Conservation (phyloP, 129 eudicot genomes). For the Flaveria sonorensis region DNA sequence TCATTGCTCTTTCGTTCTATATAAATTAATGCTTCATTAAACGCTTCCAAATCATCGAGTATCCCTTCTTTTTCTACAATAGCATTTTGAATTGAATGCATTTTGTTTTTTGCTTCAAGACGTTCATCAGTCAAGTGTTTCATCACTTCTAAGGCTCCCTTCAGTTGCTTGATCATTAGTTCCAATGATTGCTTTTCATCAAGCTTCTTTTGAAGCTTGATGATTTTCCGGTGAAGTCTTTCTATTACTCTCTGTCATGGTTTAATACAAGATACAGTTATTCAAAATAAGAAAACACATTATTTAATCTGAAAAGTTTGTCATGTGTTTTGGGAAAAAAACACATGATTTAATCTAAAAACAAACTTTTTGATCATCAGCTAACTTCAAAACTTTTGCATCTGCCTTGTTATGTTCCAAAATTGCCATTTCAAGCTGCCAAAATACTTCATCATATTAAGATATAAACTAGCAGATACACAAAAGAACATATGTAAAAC, state of each 20-base stretch:
- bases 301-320: neutral
- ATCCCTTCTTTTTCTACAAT: slow-evolving; percentile 57
- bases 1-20: slow-evolving; percentile 51
- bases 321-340: no score
- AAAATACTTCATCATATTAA: neutral
- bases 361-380: slow-evolving; percentile 28
- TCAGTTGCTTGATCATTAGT: slow-evolving; percentile 46
- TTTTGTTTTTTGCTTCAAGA: slow-evolving; percentile 31
- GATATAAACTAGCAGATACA: neutral
- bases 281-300: neutral
- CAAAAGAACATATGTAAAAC: neutral
- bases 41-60: slow-evolving; percentile 38
- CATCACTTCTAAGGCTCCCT: slow-evolving; percentile 55
- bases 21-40: slow-evolving; percentile 46
- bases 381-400: slow-evolving; percentile 48
- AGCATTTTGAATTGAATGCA: slow-evolving; percentile 33
- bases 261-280: neutral
- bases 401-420: slow-evolving; percentile 57
- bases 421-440: slow-evolving; percentile 57
- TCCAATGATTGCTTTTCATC: slow-evolving; percentile 60
- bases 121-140: slow-evolving; percentile 50
- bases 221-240: slow-evolving; percentile 43
- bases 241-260: slow-evolving; percentile 54
- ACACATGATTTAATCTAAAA: neutral
- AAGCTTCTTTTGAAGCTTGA: slow-evolving; percentile 57